A percentile compares a stretch with the other conserved stretches of the same genome.
Conservation (phyloP, 75 land plant genomes). For the Sequoiadendron giganteum region DNA sequence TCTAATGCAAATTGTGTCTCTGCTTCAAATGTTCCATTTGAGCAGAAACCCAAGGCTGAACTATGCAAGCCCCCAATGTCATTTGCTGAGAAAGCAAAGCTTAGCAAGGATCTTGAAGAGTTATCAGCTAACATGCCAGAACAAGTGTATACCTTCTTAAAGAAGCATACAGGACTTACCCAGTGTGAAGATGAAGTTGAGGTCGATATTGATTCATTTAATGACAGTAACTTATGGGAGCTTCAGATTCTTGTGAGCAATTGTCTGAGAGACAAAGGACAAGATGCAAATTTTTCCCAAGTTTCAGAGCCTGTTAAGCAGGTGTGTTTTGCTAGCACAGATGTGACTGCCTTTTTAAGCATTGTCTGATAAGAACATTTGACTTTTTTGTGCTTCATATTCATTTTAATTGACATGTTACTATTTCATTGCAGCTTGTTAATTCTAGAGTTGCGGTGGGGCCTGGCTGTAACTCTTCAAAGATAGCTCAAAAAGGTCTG, state of each 20-base stretch:
- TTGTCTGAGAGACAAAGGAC: constrained; percentile 15
- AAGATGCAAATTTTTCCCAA: neutral
- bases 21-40: neutral
- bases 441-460: neutral
- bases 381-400: neutral
- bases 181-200: constrained; percentile 41
- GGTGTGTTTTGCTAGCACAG: constrained; percentile 17
- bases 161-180: constrained; percentile 18
- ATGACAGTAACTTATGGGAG: constrained; percentile 42
- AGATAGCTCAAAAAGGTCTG: constrained; percentile 1
- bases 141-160: constrained; percentile 23
- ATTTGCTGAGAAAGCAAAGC: constrained; percentile 18
- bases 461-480: neutral
- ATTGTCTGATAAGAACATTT: neutral
- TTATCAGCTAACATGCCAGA: constrained; percentile 24
- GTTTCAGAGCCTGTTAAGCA: neutral
- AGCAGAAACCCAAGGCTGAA: constrained; percentile 2
- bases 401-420: neutral
- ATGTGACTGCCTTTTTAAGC: neutral
- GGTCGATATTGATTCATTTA: constrained; percentile 40
- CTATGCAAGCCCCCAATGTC: neutral
- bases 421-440: neutral
- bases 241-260: constrained; percentile 27
- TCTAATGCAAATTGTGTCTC: constrained; percentile 18
- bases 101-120: constrained; percentile 27